Evolutionary conservation across 2,329 filamentous ascomycete species (phyloP).

Genomic region (Botrytis aclada): DNA sequence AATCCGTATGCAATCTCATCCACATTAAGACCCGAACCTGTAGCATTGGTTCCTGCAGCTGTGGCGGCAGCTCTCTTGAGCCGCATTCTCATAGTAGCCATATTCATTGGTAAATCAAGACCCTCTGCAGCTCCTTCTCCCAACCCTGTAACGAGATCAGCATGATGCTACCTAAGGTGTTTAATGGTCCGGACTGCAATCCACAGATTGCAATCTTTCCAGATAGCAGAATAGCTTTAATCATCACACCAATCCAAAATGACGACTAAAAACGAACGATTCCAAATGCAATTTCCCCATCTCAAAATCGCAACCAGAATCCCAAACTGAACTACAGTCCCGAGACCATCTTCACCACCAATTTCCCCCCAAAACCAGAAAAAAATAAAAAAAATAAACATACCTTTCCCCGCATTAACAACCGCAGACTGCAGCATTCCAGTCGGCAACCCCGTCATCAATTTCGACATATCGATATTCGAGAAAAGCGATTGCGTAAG

Average conservation of each 20-base stretch:
- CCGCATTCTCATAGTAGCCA: background rate
- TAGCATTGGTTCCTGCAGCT: background rate
- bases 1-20: constrained; percentile 6
- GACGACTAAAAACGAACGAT: no score
- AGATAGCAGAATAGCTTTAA: background rate
- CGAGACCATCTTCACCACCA: background rate
- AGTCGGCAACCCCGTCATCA: constrained; percentile 5
- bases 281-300: no score
- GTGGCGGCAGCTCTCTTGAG: background rate
- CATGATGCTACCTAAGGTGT: background rate
- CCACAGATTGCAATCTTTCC: background rate
- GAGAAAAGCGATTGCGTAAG: constrained; percentile 12
- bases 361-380: background rate
- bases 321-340: background rate
- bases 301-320: no score
- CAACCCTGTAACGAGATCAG: constrained; percentile 1
- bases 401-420: constrained; percentile 15
- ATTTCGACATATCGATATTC: constrained; percentile 18
- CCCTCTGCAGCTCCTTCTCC: constrained; percentile 18
- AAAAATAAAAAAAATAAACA: background rate
- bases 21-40: background rate
- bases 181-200: background rate
- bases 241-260: background rate
- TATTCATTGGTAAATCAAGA: constrained; percentile 13
- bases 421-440: constrained; percentile 16